Base-by-base conservation (phyloP, 768 basidiomycete genomes). In the Collybia nuda region DNA sequence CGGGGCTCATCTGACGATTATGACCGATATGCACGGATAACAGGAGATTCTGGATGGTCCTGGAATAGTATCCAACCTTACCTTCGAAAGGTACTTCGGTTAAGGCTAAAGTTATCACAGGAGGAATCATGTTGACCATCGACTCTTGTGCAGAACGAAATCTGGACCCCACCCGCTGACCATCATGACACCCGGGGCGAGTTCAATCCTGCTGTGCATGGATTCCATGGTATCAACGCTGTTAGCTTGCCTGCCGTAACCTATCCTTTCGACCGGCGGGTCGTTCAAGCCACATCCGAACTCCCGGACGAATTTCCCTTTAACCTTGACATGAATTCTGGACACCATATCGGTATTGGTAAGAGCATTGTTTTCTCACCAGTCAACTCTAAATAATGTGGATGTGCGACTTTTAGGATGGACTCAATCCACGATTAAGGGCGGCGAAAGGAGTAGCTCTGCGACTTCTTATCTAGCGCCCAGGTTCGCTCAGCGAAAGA, bases 261-360 rank as follows among this genome's bases (percentile, higher is more conserved):
- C 22, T 45, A 50, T 11, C 37, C 65, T 5, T 64, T 67, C 15
- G 70, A 74, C 48, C 51, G 54, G 2, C 66, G 60, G 8, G 58
- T 75, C n/a, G 56, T 76, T 8, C 53, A 62, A 42, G 66, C 73
- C 0, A 63, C 69, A 0, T 28, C 61, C 15, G 62, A 77, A 43
- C 59, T 75, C 6, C 50, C 60, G 0, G 57, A 63, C 7, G 67
- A 71, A 39, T 78, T 72, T 50, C 64, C 70, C 2, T 77, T 63
- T 53, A 74, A 73, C 52, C 28, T 60, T 12, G 79, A 79, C 55
- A 63, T 64, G 49, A 77, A 78, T 52, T 67, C 69, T 21, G 78
- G 79, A 12, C 61, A 56, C 8, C 67, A 68, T 0, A 47, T 76
- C 6, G 78, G 78, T 3, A 44, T 76, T 35, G 69, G 77, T 75